A percentile compares a stretch with the other conserved stretches of the same genome.
Evolutionary conservation across 2,329 filamentous ascomycete genomes (phyloP).

Genomic region (Fusarium penzigii): DNA sequence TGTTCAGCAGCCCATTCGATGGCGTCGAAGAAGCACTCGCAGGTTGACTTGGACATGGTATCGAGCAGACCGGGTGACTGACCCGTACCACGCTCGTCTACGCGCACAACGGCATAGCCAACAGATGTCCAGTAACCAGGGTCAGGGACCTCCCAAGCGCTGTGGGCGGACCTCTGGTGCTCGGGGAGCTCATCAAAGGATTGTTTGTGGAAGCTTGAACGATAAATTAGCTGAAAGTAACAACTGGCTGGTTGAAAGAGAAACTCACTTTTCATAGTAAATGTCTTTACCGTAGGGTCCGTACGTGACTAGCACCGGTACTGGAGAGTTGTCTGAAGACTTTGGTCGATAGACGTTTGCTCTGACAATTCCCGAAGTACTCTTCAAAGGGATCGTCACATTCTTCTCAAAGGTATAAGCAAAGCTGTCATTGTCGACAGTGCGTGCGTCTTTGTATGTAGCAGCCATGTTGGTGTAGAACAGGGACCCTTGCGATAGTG

Average conservation of each 20-base stretch:
- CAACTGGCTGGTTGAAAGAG: background rate
- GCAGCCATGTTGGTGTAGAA: conserved; percentile 28
- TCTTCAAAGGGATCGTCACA: conserved; percentile 34
- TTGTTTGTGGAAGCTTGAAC: conserved; percentile 37
- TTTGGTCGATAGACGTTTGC: conserved; percentile 42
- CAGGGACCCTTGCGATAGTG: background rate
- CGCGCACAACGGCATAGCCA: conserved; percentile 57
- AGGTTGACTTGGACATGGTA: conserved; percentile 50
- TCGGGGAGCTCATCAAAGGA: conserved; percentile 53
- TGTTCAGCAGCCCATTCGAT: conserved; percentile 50
- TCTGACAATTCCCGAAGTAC: conserved; percentile 33
- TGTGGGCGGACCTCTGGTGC: conserved; percentile 53
- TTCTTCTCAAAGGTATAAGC: conserved; percentile 46
- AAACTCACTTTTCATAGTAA: conserved; percentile 52
- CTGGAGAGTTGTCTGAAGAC: conserved; percentile 3
- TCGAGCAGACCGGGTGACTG: conserved; percentile 50
- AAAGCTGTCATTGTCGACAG: conserved; percentile 31
- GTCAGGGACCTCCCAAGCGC: conserved; percentile 61
- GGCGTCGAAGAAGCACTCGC: conserved; percentile 50
- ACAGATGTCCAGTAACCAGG: conserved; percentile 56
- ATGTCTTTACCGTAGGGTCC: conserved; percentile 76
- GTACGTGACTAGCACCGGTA: conserved; percentile 69
- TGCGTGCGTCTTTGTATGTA: conserved; percentile 30
- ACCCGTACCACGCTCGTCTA: conserved; percentile 50
- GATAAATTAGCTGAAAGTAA: background rate